Conservation (phyloP, 495 filamentous ascomycete species). For the Oidiodendron maius region DNA sequence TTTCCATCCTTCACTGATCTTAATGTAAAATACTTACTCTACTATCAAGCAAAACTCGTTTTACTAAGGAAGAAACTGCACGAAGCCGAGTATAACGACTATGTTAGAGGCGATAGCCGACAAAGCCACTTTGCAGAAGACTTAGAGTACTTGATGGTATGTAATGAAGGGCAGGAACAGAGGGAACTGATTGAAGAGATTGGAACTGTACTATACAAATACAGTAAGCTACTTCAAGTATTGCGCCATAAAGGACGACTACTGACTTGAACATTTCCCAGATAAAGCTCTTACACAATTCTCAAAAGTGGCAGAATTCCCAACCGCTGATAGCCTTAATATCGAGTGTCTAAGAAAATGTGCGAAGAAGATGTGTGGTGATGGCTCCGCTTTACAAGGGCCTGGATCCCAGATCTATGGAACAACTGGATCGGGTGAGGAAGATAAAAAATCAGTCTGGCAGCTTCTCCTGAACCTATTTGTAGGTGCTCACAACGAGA, state of each 20-base stretch:
- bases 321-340: slow-evolving; percentile 1
- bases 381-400: background rate
- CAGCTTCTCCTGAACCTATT: background rate
- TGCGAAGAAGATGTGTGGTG: background rate
- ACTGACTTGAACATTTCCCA: background rate
- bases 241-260: background rate
- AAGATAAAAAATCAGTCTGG: background rate
- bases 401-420: slow-evolving; percentile 1
- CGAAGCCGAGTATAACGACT: background rate
- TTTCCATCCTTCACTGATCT: slow-evolving; percentile 10
- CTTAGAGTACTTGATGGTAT: background rate
- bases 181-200: background rate
- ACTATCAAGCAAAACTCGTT: slow-evolving; percentile 11
- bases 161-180: background rate
- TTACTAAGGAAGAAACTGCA: slow-evolving; percentile 7
- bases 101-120: background rate
- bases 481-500: background rate
- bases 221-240: slow-evolving; percentile 1
- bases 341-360: slow-evolving; percentile 1
- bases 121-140: background rate
- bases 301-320: slow-evolving; percentile 1
- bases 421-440: background rate
- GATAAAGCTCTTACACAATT: background rate
- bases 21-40: slow-evolving; percentile 7
- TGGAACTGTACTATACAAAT: slow-evolving; percentile 1